phyloP scores from a whole-genome alignment of 352 stramenopile species.

The Thalassiosira oceanica region DNA sequence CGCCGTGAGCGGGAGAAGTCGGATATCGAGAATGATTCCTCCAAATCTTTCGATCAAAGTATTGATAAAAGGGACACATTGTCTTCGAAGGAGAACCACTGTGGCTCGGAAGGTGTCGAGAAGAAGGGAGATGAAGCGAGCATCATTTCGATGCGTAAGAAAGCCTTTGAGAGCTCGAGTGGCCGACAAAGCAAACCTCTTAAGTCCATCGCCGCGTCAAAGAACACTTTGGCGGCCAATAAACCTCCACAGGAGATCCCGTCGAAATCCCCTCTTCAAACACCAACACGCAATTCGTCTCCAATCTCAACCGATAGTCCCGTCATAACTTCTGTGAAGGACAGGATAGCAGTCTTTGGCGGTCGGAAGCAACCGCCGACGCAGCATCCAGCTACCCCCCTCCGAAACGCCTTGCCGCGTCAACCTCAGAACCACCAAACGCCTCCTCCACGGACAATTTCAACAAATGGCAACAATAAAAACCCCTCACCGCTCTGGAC shows the following conservation, averaged over 20 bases:
- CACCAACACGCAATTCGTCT: no score
- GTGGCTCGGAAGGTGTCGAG: background rate
- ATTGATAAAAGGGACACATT: slow-evolving; percentile 30
- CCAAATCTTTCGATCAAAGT: slow-evolving; percentile 17
- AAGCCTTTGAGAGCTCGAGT: slow-evolving; percentile 29
- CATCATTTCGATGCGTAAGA: slow-evolving; percentile 15
- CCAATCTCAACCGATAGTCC: no score
- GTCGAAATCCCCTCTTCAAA: no score
- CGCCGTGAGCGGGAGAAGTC: slow-evolving; percentile 2
- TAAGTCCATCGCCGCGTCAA: background rate
- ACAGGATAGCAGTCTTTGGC: slow-evolving; percentile 33
- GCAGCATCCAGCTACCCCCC: slow-evolving; percentile 7
- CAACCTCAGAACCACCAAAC: slow-evolving; percentile 2
- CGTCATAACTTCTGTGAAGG: slow-evolving; percentile 23
- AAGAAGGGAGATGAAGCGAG: background rate
- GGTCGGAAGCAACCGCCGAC: slow-evolving; percentile 5
- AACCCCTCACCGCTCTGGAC: slow-evolving; percentile 22
- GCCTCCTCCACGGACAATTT: slow-evolving; percentile 17
- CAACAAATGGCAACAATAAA: slow-evolving; percentile 1
- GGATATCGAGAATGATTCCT: slow-evolving; percentile 2
- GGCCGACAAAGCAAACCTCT: background rate
- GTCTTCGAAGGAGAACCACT: slow-evolving; percentile 38
- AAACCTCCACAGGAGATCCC: no score
- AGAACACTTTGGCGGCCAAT: no score
- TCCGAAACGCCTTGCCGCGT: background rate